These are phyloP conservation scores for Myochromella boudieri DNA, from an alignment of 768 basidiomycete genomes.

Conservation along the genomic window DNA sequence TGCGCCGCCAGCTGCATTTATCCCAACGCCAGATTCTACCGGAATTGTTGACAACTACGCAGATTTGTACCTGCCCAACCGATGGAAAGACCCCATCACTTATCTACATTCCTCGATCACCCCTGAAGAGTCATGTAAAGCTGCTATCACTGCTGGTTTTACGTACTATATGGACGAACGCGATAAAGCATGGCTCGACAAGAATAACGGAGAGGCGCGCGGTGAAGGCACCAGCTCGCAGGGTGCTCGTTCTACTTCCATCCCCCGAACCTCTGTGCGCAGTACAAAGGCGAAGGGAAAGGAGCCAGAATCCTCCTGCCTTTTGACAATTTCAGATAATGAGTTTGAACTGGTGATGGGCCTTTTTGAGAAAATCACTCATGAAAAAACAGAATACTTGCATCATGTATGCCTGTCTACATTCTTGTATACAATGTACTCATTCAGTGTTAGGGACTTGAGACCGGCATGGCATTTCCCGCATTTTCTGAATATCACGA, in stretches of 20 bases:
- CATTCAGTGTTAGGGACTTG: slow-evolving; percentile 45
- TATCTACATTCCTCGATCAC: slow-evolving; percentile 83
- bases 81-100: slow-evolving; percentile 75
- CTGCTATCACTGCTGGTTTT: slow-evolving; percentile 68
- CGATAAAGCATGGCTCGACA: slow-evolving; percentile 92
- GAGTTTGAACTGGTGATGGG: slow-evolving; percentile 97
- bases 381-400: slow-evolving; percentile 84
- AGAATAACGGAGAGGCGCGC: slow-evolving; percentile 81
- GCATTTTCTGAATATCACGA: slow-evolving; percentile 73
- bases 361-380: slow-evolving; percentile 85
- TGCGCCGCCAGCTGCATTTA: slow-evolving; percentile 61
- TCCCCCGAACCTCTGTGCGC: slow-evolving; percentile 54
- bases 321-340: slow-evolving; percentile 75
- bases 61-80: slow-evolving; percentile 66
- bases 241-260: slow-evolving; percentile 50
- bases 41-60: slow-evolving; percentile 77
- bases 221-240: slow-evolving; percentile 88
- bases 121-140: slow-evolving; percentile 69
- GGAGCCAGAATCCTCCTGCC: slow-evolving; percentile 65
- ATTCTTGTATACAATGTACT: slow-evolving; percentile 1
- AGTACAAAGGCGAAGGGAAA: slow-evolving; percentile 86
- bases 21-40: slow-evolving; percentile 91
- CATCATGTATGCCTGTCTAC: slow-evolving; percentile 67
- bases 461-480: slow-evolving; percentile 70
- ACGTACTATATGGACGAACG: slow-evolving; percentile 95